Base-by-base conservation (phyloP, 2,329 filamentous ascomycete species). In the Ampelomyces quisqualis region DNA sequence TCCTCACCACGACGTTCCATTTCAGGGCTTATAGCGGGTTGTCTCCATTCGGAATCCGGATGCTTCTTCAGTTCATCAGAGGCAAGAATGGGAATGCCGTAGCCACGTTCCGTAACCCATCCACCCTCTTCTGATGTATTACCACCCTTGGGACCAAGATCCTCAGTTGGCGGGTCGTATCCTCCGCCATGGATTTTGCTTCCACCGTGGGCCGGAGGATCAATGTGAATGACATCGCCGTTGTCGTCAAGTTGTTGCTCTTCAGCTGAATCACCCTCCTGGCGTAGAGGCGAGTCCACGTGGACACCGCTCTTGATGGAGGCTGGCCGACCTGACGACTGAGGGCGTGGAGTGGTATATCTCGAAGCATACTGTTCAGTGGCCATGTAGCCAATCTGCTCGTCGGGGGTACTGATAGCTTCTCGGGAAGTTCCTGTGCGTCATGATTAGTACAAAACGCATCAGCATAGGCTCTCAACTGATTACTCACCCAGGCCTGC, bases 331-430 rank as follows among this genome's bases (percentile, higher is more conserved):
- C 55, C 68, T 45, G 74, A 75, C 49, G 74, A 75, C 17, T 71
- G 69, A 11, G 80, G 79, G 34, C 71, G 76, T 7, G 86, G 85
- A n/a, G 86, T 86, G 30, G 81, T 77, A 47, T 89, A 82, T 46
- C 88, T 85, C 20, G 85, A 86, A 11, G 83, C 77, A 62, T 90
- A 95, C 62, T 95, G 85, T 51, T 96, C 90, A 8, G 82, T 85
- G 9, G 90, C 91, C 47, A 89, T 80, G 71, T 90, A 95, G 14
- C 88, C 93, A 56, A 95, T 82, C 64, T 97, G 87, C 59, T 97
- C 91, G 55, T 87, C 88, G 2, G 93, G 93, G 3, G 90, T 93
- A 41, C 87, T 82, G 34, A 79, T 70, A 41, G 81, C 77, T 36
- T 79, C 78, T 36, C 76, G 72, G 28, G 79, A 80, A 27, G 80